Base-by-base conservation (phyloP, 73 alveolate genomes). In the Uronychia setigera region DNA sequence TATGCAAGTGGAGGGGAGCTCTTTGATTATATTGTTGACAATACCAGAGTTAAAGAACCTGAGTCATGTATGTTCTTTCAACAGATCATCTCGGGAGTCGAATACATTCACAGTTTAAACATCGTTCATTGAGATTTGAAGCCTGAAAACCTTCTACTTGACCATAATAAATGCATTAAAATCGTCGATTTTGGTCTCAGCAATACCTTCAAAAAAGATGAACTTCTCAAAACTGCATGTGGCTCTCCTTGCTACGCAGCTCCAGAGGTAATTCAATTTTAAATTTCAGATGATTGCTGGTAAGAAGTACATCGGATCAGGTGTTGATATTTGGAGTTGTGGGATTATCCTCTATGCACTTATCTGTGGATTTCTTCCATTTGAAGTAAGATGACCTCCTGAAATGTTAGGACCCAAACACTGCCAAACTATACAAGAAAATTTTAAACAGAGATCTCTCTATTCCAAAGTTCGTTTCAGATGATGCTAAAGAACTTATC, bases 171-270 rank as follows among this genome's bases (percentile, higher is more conserved):
- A 31, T 80, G 75, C 74, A 75, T 88, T 27, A 88, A 88, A 59
- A 33, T 88, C 26, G 79, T 83, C 25, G 90, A 83, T 30, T 83
- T 83, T 33, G 90, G 90, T 0, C 35, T 83, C 58, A 75, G 85
- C 34, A 83, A 83, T 75, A 57, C 60, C 13, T 83, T 35, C 32
- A 25, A 29, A 75, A n/a, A 29, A 26, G 33, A n/a, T 26, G 33
- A 74, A 11, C 79, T 34, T 29, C 90, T 83, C 9, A 33, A 76
- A 29, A 57, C 85, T 11, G 31, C 58, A 32, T 83, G 90, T 33
- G 84, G 84, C 46, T 92, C 98, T 33, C 99, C 99, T 14, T 80
- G 32, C 84, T 96, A 96, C 82, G 99, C 98, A 25, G 98, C 99
- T 0, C 99, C 99, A 27, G 99, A 96, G n/a, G n/a, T n/a, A n/a